Evolutionary conservation across 768 basidiomycete species (phyloP).

Genomic region (Phaeolepiota aurea): DNA sequence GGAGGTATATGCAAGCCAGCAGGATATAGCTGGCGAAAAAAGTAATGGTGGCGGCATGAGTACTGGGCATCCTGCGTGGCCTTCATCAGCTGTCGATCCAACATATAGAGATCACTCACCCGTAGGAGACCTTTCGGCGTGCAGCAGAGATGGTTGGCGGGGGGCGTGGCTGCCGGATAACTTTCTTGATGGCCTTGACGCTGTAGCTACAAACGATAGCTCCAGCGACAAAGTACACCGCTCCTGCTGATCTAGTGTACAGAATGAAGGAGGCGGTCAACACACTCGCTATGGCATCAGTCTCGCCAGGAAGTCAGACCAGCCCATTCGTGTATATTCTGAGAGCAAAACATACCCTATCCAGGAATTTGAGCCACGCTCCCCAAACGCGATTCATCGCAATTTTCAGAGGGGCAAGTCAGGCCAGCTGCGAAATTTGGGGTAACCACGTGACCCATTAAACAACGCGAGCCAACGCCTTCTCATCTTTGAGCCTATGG

Average conservation of each 20-base stretch:
- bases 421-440: too few species aligned
- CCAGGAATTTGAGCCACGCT: neutral
- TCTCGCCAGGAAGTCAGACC: constrained; percentile 26
- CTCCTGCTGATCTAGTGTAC: constrained; percentile 55
- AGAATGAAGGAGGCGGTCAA: constrained; percentile 42
- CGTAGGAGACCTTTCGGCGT: constrained; percentile 50
- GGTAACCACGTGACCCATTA: too few species aligned
- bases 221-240: constrained; percentile 51
- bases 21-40: constrained; percentile 56
- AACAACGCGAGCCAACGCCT: too few species aligned
- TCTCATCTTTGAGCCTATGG: constrained; percentile 36
- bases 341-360: neutral
- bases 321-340: neutral
- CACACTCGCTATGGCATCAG: constrained; percentile 45
- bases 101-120: constrained; percentile 35
- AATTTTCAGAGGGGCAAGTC: too few species aligned
- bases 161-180: constrained; percentile 59
- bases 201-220: constrained; percentile 46
- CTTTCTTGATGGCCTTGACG: constrained; percentile 53
- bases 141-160: constrained; percentile 24
- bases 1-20: constrained; percentile 49
- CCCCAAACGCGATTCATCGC: neutral
- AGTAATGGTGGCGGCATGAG: constrained; percentile 64
- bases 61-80: constrained; percentile 67
- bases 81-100: neutral